Conservation (phyloP, 1,284 basidiomycete species). For the Coniferiporia sulphurascens region DNA sequence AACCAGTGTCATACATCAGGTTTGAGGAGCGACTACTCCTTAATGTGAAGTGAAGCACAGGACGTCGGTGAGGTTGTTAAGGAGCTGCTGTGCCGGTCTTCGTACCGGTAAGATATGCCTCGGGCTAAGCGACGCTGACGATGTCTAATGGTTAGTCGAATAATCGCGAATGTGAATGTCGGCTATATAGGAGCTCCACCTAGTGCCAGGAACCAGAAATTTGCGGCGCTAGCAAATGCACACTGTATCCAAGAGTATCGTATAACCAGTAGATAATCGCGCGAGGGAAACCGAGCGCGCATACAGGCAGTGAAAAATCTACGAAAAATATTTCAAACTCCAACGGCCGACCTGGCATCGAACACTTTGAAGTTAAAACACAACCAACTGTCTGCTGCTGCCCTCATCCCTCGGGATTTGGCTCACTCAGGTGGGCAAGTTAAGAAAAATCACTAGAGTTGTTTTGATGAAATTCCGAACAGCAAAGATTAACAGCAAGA, state of each 20-base stretch:
- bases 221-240: too few relatives aligned
- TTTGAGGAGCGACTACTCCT: constrained; percentile 96
- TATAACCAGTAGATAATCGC: too few relatives aligned
- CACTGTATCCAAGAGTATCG: too few relatives aligned
- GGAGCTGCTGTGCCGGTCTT: constrained; percentile 95
- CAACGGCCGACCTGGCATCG: too few relatives aligned
- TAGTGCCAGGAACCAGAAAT: constrained; percentile 99
- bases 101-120: constrained; percentile 88
- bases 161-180: constrained; percentile 96
- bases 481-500: too few relatives aligned
- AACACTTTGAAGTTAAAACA: too few relatives aligned
- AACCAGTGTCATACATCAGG: constrained; percentile 96
- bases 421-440: too few relatives aligned
- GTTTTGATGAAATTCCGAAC: too few relatives aligned
- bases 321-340: too few relatives aligned
- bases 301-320: too few relatives aligned
- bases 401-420: constrained; percentile 50
- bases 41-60: constrained; percentile 99
- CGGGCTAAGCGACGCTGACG: constrained; percentile 95
- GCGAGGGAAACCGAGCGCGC: too few relatives aligned
- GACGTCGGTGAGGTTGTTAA: constrained; percentile 98
- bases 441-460: too few relatives aligned
- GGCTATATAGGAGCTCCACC: constrained; percentile 97
- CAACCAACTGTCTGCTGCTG: constrained; percentile 85
- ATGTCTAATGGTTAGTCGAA: constrained; percentile 97